A percentile compares a stretch with the other conserved stretches of the same genome.
Evolutionary conservation across 495 filamentous ascomycete species (phyloP).

Genomic region (Sordaria brevicollis): DNA sequence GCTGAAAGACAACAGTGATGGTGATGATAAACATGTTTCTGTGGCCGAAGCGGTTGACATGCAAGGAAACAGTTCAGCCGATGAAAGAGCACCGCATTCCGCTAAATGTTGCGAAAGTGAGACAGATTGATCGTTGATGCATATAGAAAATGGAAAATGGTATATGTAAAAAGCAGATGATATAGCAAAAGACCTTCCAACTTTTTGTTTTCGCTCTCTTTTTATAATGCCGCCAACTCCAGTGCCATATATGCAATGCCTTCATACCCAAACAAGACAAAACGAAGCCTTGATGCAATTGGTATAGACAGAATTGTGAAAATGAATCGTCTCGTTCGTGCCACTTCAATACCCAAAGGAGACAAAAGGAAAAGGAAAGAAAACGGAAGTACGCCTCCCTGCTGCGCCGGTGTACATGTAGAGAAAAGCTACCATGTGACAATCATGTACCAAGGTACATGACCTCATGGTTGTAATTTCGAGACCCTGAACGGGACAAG

Average conservation of each 20-base stretch:
- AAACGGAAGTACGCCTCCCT: neutral
- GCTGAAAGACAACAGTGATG: neutral
- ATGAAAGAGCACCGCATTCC: neutral
- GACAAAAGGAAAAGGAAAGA: neutral
- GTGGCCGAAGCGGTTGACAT: neutral
- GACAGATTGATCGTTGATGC: neutral
- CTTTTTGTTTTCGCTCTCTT: neutral
- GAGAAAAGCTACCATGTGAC: neutral
- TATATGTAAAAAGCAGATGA: neutral
- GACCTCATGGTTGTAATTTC: slow-evolving; percentile 1
- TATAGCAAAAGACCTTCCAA: neutral
- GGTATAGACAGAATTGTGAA: neutral
- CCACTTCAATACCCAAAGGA: neutral
- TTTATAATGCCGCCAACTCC: neutral
- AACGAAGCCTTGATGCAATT: neutral
- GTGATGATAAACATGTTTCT: neutral
- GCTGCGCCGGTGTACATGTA: neutral
- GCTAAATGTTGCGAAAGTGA: neutral
- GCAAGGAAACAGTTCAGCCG: neutral
- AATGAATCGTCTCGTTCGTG: neutral
- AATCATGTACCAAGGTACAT: too few species aligned
- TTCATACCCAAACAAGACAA: neutral
- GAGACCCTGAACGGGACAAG: neutral
- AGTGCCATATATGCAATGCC: neutral
- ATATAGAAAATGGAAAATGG: neutral